Evolutionary conservation across 2,329 filamentous ascomycete species (phyloP).

Genomic region (Helotiales sp.): DNA sequence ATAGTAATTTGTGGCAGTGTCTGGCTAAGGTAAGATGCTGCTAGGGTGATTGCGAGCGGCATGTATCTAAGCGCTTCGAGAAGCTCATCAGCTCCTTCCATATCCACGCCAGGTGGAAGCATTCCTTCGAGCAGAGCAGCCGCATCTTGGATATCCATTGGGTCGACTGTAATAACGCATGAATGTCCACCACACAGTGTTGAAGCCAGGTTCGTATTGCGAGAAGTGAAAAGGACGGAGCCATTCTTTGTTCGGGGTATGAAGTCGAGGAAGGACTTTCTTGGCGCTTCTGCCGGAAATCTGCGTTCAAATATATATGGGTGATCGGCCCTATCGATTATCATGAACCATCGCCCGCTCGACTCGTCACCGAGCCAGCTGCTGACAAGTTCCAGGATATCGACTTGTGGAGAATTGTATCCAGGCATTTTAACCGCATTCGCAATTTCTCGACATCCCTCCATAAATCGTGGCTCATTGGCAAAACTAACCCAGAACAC

Average conservation of each 20-base stretch:
- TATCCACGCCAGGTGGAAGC: neutral
- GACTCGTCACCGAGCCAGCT: conserved; percentile 13
- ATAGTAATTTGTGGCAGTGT: conserved; percentile 31
- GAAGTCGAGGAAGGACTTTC: neutral
- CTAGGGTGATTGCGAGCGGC: conserved; percentile 32
- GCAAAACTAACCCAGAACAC: conserved; percentile 37
- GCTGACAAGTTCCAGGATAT: conserved; percentile 12
- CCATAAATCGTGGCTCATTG: conserved; percentile 11
- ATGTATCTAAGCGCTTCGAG: conserved; percentile 26
- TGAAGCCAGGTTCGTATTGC: conserved; percentile 9
- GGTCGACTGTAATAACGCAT: conserved; percentile 27
- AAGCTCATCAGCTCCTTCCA: conserved; percentile 3
- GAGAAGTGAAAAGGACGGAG: conserved; percentile 27
- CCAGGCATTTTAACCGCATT: conserved; percentile 6
- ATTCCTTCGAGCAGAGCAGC: conserved; percentile 6
- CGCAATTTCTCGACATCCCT: conserved; percentile 19
- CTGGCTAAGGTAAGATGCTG: conserved; percentile 26
- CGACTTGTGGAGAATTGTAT: conserved; percentile 7
- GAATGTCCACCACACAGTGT: conserved; percentile 14
- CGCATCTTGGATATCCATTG: conserved; percentile 24
- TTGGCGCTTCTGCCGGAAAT: neutral
- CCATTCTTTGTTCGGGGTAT: conserved; percentile 19
- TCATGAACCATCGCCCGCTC: conserved; percentile 21
- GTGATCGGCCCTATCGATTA: conserved; percentile 24
- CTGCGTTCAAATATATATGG: neutral